Evolutionary conservation across 2,329 filamentous ascomycete genomes (phyloP).

Genomic region (Pseudocercospora pini-densiflorae): DNA sequence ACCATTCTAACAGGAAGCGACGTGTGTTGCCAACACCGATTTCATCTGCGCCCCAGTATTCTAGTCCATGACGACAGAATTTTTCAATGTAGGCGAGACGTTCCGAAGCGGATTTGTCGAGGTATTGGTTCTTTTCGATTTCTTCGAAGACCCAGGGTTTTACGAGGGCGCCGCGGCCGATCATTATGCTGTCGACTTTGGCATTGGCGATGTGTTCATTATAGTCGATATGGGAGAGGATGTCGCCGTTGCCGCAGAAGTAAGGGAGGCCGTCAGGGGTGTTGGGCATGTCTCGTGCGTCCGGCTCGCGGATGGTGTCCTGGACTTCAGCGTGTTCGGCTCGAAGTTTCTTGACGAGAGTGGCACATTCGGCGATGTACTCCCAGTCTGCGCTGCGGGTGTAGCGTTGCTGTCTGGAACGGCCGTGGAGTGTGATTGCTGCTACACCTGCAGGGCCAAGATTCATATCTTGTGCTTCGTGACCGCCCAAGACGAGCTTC

Average conservation of each 20-base stretch:
- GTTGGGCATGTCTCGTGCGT: conserved; percentile 73
- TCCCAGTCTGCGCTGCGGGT: conserved; percentile 90
- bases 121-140: conserved; percentile 86
- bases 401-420: conserved; percentile 93
- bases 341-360: conserved; percentile 81
- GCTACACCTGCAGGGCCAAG: conserved; percentile 82
- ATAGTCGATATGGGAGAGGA: conserved; percentile 92
- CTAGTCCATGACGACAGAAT: conserved; percentile 86
- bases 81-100: conserved; percentile 84
- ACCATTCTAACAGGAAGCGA: conserved; percentile 91
- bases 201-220: conserved; percentile 75
- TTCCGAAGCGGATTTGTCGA: conserved; percentile 92
- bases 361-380: conserved; percentile 89
- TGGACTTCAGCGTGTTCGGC: conserved; percentile 65
- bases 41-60: conserved; percentile 96
- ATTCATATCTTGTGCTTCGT: conserved; percentile 68
- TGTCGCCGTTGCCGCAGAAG: conserved; percentile 96
- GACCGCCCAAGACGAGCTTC: conserved; percentile 78
- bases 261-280: conserved; percentile 59
- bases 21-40: conserved; percentile 88
- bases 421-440: conserved; percentile 93
- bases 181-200: conserved; percentile 91
- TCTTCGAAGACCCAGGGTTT: conserved; percentile 99
- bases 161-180: conserved; percentile 92
- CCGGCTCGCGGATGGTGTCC: conserved; percentile 79